Conservation (phyloP, 2,329 filamentous ascomycete species). For the Penicillium capsulatum region DNA sequence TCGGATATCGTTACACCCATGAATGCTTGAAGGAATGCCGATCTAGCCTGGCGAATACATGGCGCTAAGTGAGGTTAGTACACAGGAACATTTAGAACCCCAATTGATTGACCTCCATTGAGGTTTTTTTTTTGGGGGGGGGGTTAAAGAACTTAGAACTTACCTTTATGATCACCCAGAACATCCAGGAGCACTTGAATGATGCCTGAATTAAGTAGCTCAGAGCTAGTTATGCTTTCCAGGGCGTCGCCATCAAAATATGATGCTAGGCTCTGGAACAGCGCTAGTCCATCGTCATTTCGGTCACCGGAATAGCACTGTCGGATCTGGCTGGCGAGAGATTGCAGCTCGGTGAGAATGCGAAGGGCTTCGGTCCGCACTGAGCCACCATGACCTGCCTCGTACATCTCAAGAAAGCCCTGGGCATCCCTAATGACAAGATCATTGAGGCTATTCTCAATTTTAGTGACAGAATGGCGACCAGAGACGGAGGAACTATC, state of each 20-base stretch:
- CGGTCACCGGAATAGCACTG: constrained; percentile 58
- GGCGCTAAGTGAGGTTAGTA: too few relatives aligned
- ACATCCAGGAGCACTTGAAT: constrained; percentile 78
- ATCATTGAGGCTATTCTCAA: constrained; percentile 57
- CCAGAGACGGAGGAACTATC: constrained; percentile 58
- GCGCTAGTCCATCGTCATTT: constrained; percentile 51
- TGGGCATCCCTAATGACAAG: constrained; percentile 73
- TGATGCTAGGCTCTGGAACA: constrained; percentile 72
- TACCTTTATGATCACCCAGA: constrained; percentile 65
- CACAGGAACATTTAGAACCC: too few relatives aligned
- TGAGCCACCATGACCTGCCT: constrained; percentile 66
- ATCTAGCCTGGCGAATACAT: constrained; percentile 57
- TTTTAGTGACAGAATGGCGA: constrained; percentile 36
- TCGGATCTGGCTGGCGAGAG: constrained; percentile 67
- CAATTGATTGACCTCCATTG: too few relatives aligned
- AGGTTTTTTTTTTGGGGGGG: too few relatives aligned
- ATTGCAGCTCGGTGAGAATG: constrained; percentile 69
- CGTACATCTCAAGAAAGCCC: constrained; percentile 77
- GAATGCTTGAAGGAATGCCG: constrained; percentile 85
- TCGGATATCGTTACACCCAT: constrained; percentile 66
- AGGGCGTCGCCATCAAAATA: constrained; percentile 87
- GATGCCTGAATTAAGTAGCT: constrained; percentile 84
- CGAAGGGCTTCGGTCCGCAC: constrained; percentile 75
- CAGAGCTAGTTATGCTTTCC: constrained; percentile 92
- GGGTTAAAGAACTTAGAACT: too few relatives aligned